A percentile compares a stretch with the other conserved stretches of the same genome.
phyloP scores from a whole-genome alignment of 352 stramenopile genomes.

The Globisporangium iwayamae region DNA sequence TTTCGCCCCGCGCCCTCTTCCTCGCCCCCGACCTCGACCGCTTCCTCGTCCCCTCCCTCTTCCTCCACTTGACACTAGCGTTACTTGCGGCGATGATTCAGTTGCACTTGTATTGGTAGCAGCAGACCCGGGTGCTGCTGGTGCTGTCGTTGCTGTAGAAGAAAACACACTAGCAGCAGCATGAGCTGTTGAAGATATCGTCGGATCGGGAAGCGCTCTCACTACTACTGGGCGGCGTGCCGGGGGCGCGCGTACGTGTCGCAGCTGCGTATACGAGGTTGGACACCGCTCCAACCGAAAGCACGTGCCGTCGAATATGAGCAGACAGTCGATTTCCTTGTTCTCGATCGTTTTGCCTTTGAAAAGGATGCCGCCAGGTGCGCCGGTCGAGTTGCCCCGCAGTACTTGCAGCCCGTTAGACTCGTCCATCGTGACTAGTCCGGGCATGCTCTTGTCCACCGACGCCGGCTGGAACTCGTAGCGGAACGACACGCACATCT shows the following conservation, averaged over 20 bases:
- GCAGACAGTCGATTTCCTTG: constrained; percentile 79
- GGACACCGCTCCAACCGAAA: constrained; percentile 73
- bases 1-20: constrained; percentile 3
- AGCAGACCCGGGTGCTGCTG: background rate
- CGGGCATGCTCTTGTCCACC: constrained; percentile 57
- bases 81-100: background rate
- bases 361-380: constrained; percentile 62
- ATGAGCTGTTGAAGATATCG: background rate
- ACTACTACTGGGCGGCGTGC: constrained; percentile 10
- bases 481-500: constrained; percentile 57
- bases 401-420: constrained; percentile 62
- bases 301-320: constrained; percentile 68
- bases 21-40: background rate
- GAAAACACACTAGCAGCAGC: background rate
- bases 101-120: background rate
- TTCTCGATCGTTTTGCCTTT: constrained; percentile 75
- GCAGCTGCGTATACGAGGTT: constrained; percentile 69
- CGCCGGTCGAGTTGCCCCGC: constrained; percentile 48
- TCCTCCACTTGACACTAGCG: background rate
- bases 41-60: constrained; percentile 7
- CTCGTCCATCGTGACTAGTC: constrained; percentile 62
- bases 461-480: constrained; percentile 87
- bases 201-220: background rate
- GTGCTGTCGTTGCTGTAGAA: background rate
- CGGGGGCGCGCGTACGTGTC: constrained; percentile 52